Evolutionary conservation across 345 rosid species (phyloP).

Genomic region (Populus alba): DNA sequence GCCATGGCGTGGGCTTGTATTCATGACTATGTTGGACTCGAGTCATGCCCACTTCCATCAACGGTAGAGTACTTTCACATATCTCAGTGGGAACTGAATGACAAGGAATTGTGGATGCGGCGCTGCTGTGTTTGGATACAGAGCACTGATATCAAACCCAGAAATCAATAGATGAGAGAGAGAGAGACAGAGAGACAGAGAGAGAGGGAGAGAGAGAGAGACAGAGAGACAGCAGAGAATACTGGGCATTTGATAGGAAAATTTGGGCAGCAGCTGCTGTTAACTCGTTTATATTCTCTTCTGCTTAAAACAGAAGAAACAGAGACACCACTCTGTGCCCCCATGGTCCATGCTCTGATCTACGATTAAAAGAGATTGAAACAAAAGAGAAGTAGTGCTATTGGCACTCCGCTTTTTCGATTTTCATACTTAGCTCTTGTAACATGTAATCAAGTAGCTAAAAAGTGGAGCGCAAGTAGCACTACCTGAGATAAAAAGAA

Average conservation of each 20-base stretch:
- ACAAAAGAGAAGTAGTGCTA: slow-evolving; percentile 40
- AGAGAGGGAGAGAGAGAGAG: too few relatives aligned
- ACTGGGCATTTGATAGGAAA: slow-evolving; percentile 29
- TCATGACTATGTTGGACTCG: slow-evolving; percentile 7
- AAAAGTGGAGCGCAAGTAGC: slow-evolving; percentile 70
- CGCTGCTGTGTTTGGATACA: slow-evolving; percentile 1
- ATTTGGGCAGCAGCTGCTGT: slow-evolving; percentile 26
- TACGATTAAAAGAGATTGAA: slow-evolving; percentile 12
- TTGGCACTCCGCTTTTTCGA: slow-evolving; percentile 39
- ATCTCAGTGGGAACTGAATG: slow-evolving; percentile 13
- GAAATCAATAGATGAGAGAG: not conserved
- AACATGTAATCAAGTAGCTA: not conserved
- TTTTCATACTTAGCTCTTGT: not conserved
- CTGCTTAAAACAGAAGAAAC: slow-evolving; percentile 29
- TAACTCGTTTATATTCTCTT: slow-evolving; percentile 36
- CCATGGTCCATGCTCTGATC: slow-evolving; percentile 25
- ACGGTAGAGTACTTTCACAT: not conserved
- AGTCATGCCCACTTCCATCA: slow-evolving; percentile 3
- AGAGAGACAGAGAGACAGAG: not conserved
- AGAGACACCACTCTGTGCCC: slow-evolving; percentile 24
- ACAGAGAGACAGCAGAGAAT: not conserved
- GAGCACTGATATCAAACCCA: not conserved
- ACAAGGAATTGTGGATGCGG: slow-evolving; percentile 8
- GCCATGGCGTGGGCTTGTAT: not conserved
- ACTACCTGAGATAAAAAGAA: slow-evolving; percentile 28